phyloP scores from a whole-genome alignment of 2,329 filamentous ascomycete genomes.

The Trichoderma citrinoviride region DNA sequence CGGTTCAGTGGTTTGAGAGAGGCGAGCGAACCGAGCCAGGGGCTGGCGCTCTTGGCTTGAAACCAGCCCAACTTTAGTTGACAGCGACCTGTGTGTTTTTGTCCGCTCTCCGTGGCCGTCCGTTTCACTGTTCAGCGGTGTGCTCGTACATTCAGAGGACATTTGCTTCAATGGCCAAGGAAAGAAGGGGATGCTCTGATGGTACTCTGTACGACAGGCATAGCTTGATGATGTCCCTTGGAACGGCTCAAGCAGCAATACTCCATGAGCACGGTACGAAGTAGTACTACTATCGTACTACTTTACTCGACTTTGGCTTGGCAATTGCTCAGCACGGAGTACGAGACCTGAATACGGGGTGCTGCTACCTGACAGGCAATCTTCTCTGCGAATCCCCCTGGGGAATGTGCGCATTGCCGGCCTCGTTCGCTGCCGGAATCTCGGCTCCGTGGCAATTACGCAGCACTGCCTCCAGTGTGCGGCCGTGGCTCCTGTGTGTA shows the following conservation, averaged over 20 bases:
- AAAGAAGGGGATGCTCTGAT: background rate
- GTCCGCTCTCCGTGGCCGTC: background rate
- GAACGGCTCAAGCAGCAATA: background rate
- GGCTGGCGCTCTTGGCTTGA: constrained; percentile 12
- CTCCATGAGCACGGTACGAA: too few relatives aligned
- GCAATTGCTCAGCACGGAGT: constrained; percentile 4
- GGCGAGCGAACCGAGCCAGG: background rate
- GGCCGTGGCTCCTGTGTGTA: background rate
- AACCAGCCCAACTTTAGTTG: background rate
- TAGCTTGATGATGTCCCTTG: background rate
- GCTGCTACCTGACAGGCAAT: background rate
- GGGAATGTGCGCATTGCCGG: constrained; percentile 7
- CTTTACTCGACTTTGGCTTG: background rate
- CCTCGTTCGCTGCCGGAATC: constrained; percentile 16
- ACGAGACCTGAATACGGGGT: background rate
- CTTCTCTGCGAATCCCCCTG: constrained; percentile 4
- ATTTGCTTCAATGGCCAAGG: background rate
- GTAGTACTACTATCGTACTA: background rate
- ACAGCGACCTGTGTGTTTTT: background rate
- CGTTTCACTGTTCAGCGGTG: background rate
- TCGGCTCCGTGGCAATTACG: constrained; percentile 15
- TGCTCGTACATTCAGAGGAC: background rate
- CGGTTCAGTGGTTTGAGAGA: constrained; percentile 14
- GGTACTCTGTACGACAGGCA: background rate
- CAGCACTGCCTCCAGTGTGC: constrained; percentile 1